Conservation (phyloP, 169 alveolate genomes). For the Eimeria acervulina region DNA sequence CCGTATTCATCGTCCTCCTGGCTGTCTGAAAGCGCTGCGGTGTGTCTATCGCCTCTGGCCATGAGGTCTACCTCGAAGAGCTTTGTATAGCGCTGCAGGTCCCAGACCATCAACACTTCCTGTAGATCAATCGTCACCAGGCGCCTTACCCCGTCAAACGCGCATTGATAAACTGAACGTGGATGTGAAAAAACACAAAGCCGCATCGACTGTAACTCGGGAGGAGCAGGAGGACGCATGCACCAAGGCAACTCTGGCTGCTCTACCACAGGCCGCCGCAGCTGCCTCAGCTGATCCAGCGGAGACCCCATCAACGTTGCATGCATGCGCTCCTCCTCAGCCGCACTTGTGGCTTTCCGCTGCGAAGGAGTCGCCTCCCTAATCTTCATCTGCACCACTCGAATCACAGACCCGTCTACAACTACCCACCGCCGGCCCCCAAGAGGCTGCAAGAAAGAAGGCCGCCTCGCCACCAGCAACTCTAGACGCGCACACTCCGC, state of each 20-base stretch:
- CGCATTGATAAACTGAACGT: slow-evolving; percentile 71
- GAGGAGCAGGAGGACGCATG: not conserved
- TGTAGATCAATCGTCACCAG: slow-evolving; percentile 77
- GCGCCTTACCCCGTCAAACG: slow-evolving; percentile 79
- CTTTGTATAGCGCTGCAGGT: slow-evolving; percentile 57
- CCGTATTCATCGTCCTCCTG: slow-evolving; percentile 36
- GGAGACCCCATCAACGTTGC: slow-evolving; percentile 22
- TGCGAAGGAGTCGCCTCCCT: not conserved
- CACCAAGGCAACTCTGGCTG: not conserved
- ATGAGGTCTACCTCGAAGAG: slow-evolving; percentile 71
- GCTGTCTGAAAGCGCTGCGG: not conserved
- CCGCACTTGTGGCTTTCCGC: not conserved
- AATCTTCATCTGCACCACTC: slow-evolving; percentile 68
- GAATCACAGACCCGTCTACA: slow-evolving; percentile 70
- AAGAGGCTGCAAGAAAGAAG: slow-evolving; percentile 70
- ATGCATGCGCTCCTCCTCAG: not conserved
- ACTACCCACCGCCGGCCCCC: slow-evolving; percentile 83
- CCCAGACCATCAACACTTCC: slow-evolving; percentile 82
- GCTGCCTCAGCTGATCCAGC: slow-evolving; percentile 43
- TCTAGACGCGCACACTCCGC: slow-evolving; percentile 43
- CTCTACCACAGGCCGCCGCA: slow-evolving; percentile 8
- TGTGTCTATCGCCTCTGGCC: slow-evolving; percentile 31
- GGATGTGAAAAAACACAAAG: slow-evolving; percentile 62
- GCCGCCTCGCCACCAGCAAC: slow-evolving; percentile 73
- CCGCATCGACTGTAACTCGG: slow-evolving; percentile 33